These are phyloP conservation scores for Aspergillus egyptiacus DNA, from an alignment of 495 filamentous ascomycete genomes.

Conservation along the genomic window DNA sequence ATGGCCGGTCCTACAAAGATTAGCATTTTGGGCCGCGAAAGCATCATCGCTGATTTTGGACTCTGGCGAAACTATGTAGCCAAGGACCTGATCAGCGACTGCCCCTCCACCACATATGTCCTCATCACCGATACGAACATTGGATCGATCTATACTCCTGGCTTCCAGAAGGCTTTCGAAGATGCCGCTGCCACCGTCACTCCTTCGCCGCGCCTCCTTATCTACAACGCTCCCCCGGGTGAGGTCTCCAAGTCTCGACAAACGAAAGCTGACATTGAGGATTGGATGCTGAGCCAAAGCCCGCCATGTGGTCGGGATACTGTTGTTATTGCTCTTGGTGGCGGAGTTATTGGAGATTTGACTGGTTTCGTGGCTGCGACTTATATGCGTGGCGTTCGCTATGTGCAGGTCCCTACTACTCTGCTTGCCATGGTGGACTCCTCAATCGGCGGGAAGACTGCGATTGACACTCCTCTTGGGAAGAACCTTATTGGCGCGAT, in stretches of 20 bases:
- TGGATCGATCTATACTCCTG: conserved; percentile 67
- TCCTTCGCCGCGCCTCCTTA: conserved; percentile 63
- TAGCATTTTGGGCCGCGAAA: conserved; percentile 60
- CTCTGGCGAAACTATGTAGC: conserved; percentile 80
- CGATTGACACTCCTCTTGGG: conserved; percentile 92
- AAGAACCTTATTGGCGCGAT: conserved; percentile 97
- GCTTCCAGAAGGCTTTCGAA: conserved; percentile 69
- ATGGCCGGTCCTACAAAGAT: conserved; percentile 46
- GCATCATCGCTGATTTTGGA: conserved; percentile 86
- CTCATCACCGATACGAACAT: conserved; percentile 96
- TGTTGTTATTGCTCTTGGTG: conserved; percentile 90
- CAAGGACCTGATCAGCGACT: conserved; percentile 69
- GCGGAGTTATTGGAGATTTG: conserved; percentile 96
- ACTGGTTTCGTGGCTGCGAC: conserved; percentile 95
- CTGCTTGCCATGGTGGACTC: conserved; percentile 97
- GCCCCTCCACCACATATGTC: conserved; percentile 85
- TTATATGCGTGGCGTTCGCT: conserved; percentile 95
- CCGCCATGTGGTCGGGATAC: conserved; percentile 84
- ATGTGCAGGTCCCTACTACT: conserved; percentile 94
- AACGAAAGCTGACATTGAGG: conserved; percentile 92
- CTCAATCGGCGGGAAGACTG: conserved; percentile 96
- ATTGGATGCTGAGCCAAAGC: conserved; percentile 86
- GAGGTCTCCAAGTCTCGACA: conserved; percentile 88
- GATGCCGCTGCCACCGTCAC: conserved; percentile 43
- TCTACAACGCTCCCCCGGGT: conserved; percentile 81